Base-by-base conservation (phyloP, 805 yeast species). In the Kluyveromyces dobzhanskii region DNA sequence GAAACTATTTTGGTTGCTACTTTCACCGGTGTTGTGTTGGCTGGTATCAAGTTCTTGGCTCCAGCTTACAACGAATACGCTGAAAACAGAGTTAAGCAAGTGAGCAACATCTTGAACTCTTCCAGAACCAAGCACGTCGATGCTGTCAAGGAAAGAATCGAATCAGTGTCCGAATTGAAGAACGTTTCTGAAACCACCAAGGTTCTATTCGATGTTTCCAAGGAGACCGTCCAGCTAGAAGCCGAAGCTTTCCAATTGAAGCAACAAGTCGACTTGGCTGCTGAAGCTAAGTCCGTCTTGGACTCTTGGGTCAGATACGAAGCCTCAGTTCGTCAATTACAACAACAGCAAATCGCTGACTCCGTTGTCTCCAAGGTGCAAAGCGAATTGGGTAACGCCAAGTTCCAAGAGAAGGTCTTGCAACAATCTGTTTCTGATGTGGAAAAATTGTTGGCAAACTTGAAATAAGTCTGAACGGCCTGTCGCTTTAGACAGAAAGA, bases 261-360 rank as follows among this genome's bases (percentile, higher is more conserved):
- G 73, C 98, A 92, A 75, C 68, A 80, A 62, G 87, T 85, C 51
- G 87, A 80, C 47, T 76, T 87, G 51, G 90, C 94, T 42, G 55
- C 71, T 47, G 95, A 87, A 74, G 97, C 97, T 59, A 87, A 84
- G 73, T 70, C 92, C 42, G 95, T 90, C 45, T 78, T 92, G 62
- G 98, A 92, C 70, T 86, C 97, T 12, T 92, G 98, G 98, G 97
- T 88, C 56, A 85, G 97, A 78, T 85, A 84, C 69, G 98, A 92
- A 75, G 82, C 85, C 53, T 87, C 86, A 64, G 92, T 88, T 53
- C 90, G 97, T 73, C 95, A 86, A 73, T 70, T 78, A 61, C 95
- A 92, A 75, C 98, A 92, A 75, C 76, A 80, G 67, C 95, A 85
- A 67, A 79, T 92, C 57, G 78, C 94, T 52, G 70, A 83, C 60